A percentile compares a stretch with the other conserved stretches of the same genome.
Evolutionary conservation across 495 filamentous ascomycete species (phyloP).

Genomic region (Pyrenopolyporus hunteri): DNA sequence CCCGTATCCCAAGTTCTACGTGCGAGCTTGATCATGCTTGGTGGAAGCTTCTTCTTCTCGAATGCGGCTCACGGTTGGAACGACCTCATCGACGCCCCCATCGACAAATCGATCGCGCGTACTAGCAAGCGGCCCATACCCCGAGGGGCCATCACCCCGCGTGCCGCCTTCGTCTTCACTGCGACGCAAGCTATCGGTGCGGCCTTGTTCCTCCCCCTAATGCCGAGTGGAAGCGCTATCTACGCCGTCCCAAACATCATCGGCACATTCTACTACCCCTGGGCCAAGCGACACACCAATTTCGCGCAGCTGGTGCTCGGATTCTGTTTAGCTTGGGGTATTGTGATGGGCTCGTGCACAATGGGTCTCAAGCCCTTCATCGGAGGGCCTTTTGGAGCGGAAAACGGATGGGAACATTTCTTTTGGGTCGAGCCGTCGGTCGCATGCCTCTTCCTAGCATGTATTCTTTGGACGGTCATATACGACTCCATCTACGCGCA

Average conservation of each 20-base stretch:
- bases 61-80: constrained; percentile 52
- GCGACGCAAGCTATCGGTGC: constrained; percentile 36
- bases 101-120: constrained; percentile 46
- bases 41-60: constrained; percentile 50
- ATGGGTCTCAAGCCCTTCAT: constrained; percentile 40
- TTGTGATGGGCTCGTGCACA: constrained; percentile 42
- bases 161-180: constrained; percentile 46
- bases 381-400: constrained; percentile 30
- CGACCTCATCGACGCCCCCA: constrained; percentile 50
- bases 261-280: constrained; percentile 48
- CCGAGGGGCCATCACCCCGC: constrained; percentile 45
- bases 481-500: constrained; percentile 54
- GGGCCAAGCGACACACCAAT: constrained; percentile 50
- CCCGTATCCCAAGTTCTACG: constrained; percentile 26
- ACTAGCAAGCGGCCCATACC: constrained; percentile 49
- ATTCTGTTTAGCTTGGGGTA: constrained; percentile 44
- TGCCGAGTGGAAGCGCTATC: constrained; percentile 34
- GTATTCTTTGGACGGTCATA: constrained; percentile 45
- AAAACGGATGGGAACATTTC: neutral
- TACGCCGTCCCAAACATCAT: constrained; percentile 43
- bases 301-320: constrained; percentile 50
- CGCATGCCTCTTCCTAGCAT: constrained; percentile 35
- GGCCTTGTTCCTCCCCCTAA: constrained; percentile 34
- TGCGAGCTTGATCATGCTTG: constrained; percentile 37
- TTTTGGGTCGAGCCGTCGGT: constrained; percentile 31